Base-by-base conservation (phyloP, 768 basidiomycete genomes). In the Leccinum rimulosum region DNA sequence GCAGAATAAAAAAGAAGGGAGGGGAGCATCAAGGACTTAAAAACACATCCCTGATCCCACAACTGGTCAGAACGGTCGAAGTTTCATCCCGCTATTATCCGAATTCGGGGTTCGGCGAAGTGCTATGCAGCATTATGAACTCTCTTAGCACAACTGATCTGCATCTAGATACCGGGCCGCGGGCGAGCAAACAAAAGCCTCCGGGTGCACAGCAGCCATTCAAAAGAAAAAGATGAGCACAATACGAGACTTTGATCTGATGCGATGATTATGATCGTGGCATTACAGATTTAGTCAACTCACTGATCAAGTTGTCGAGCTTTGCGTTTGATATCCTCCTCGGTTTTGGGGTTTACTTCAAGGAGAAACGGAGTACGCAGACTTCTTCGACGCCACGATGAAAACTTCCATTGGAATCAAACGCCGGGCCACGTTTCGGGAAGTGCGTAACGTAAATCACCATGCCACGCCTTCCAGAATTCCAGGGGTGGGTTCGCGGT, bases 391-490 rank as follows among this genome's bases (percentile, higher is more conserved):
- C 55, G 55, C 51, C 49, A 11, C 31, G 19, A 58, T 25, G 15
- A 52, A 11, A 47, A 6, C 45, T 52, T 68, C 57, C 62, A 49
- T 61, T 50, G 38, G 11, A 38, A 59, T 68, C 65, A 66, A 45
- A 31, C 9, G 53, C 52, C 58, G 35, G 19, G 31, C 33, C 45
- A 22, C 27, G 14, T 48, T 61, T 55, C 8, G 10, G 30, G 28
- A 14, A 45, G 54, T 10, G 22, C 22, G 3, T 66, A 30, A 15
- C 61, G 55, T 63, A 65, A 51, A 27, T 28, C 22, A 56, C 38
- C 9, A 54, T 28, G 36, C 4, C 40, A 33, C 4, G 3, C 53
- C 38, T 54, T 53, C 51, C 33, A 4, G 3, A 54, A 33, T 54
- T 50, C 17, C 15, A 28, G 12, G 27, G 7, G 17, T 35, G 14